Conservation (phyloP, 371 early-diverging fungal genomes). For the Dinochytrium kinnereticum region DNA sequence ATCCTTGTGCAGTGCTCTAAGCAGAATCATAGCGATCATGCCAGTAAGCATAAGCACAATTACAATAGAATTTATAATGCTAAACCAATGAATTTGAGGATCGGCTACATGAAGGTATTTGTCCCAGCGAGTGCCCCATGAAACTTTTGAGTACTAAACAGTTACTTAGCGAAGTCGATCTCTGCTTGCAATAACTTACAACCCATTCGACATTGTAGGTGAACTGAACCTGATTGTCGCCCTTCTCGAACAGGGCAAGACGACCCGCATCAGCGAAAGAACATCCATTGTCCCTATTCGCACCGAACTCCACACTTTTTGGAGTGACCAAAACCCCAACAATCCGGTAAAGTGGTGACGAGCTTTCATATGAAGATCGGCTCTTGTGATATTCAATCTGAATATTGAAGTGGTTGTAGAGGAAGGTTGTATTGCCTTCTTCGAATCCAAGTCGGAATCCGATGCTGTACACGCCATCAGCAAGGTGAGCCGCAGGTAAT, state of each 20-base stretch:
- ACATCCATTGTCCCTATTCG: constrained; percentile 18
- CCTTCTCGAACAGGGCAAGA: constrained; percentile 33
- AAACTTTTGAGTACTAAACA: constrained; percentile 45
- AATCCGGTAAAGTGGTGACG: constrained; percentile 69
- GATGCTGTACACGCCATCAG: constrained; percentile 73
- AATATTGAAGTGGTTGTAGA: constrained; percentile 93
- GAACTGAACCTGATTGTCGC: constrained; percentile 64
- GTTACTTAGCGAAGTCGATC: constrained; percentile 4
- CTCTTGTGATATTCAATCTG: constrained; percentile 77
- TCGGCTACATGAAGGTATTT: constrained; percentile 81
- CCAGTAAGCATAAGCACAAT: constrained; percentile 88
- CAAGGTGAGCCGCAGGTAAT: constrained; percentile 82
- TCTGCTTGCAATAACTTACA: constrained; percentile 47
- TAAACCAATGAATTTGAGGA: constrained; percentile 85
- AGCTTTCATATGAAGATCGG: constrained; percentile 17
- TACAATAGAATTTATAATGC: constrained; percentile 87
- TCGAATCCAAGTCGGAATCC: constrained; percentile 58
- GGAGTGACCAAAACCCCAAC: constrained; percentile 88
- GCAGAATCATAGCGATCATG: constrained; percentile 82
- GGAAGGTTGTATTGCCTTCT: constrained; percentile 27
- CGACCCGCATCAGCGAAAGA: constrained; percentile 17
- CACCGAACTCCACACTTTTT: constrained; percentile 43
- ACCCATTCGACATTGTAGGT: constrained; percentile 88
- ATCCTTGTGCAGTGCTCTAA: constrained; percentile 83
- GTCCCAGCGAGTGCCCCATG: constrained; percentile 97